Conservation (phyloP, 2,329 filamentous ascomycete genomes). For the Periconia macrospinosa region DNA sequence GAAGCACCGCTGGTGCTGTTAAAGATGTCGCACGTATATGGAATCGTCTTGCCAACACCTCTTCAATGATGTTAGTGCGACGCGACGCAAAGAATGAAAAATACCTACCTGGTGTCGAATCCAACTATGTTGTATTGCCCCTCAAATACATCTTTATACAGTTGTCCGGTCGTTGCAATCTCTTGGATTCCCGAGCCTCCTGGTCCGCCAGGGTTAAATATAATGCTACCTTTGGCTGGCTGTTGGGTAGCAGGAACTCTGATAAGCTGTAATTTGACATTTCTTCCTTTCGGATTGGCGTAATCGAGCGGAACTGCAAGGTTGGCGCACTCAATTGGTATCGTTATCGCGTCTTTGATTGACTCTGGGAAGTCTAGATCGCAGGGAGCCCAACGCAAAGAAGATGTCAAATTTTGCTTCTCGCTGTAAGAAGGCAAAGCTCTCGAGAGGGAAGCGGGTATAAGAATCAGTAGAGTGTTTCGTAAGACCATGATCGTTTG, state of each 20-base stretch:
- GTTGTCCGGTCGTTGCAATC: neutral
- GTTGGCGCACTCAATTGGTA: slow-evolving; percentile 9
- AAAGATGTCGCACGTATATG: slow-evolving; percentile 9
- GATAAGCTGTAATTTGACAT: slow-evolving; percentile 13
- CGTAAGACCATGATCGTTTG: too few relatives aligned
- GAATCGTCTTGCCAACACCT: slow-evolving; percentile 17
- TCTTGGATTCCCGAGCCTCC: neutral
- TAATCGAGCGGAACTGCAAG: slow-evolving; percentile 20
- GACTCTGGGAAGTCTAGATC: neutral
- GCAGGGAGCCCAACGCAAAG: too few relatives aligned
- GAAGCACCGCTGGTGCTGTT: slow-evolving; percentile 3
- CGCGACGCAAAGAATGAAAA: neutral
- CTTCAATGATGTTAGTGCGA: slow-evolving; percentile 4
- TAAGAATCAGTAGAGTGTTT: too few relatives aligned
- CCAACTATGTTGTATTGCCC: neutral
- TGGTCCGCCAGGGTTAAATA: slow-evolving; percentile 14
- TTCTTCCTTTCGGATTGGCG: slow-evolving; percentile 8
- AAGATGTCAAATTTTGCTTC: too few relatives aligned
- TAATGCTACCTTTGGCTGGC: slow-evolving; percentile 7
- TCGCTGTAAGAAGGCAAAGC: too few relatives aligned
- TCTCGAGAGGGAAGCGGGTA: too few relatives aligned
- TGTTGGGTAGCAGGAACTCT: slow-evolving; percentile 1
- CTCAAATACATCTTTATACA: neutral
- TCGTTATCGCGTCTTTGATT: neutral
- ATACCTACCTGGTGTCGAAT: neutral